A percentile compares a stretch with the other conserved stretches of the same genome.
These are phyloP conservation scores for Multifurca ochricompacta DNA, from an alignment of 768 basidiomycete species.

Conservation along the genomic window DNA sequence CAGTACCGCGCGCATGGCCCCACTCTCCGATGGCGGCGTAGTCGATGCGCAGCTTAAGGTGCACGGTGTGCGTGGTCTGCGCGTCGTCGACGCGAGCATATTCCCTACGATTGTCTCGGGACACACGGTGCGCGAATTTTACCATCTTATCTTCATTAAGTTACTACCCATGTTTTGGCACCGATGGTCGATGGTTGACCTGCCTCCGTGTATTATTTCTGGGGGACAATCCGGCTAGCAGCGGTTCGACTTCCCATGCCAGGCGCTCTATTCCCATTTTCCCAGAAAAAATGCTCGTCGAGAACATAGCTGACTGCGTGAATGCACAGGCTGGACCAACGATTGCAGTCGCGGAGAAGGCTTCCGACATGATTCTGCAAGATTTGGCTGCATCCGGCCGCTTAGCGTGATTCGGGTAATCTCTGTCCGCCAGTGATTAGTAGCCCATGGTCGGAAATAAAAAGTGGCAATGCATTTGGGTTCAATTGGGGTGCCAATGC, in stretches of 20 bases:
- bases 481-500: too few relatives aligned
- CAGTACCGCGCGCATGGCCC: slow-evolving; percentile 36
- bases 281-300: neutral
- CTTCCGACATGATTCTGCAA: slow-evolving; percentile 27
- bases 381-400: neutral
- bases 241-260: neutral
- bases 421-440: too few relatives aligned
- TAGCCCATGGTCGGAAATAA: too few relatives aligned
- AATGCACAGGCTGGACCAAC: slow-evolving; percentile 23
- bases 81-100: slow-evolving; percentile 42
- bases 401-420: neutral
- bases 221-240: neutral
- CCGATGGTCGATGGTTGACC: neutral
- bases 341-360: slow-evolving; percentile 28
- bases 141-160: neutral
- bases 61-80: slow-evolving; percentile 34
- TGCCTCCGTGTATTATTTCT: neutral
- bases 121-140: slow-evolving; percentile 34
- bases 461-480: too few relatives aligned
- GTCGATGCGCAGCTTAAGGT: slow-evolving; percentile 38
- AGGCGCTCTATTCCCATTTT: neutral
- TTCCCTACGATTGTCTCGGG: slow-evolving; percentile 38
- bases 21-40: slow-evolving; percentile 32
- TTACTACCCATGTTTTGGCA: neutral
- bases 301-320: neutral